Conservation (phyloP, 768 basidiomycete genomes). For the Cystobasidium ongulense region DNA sequence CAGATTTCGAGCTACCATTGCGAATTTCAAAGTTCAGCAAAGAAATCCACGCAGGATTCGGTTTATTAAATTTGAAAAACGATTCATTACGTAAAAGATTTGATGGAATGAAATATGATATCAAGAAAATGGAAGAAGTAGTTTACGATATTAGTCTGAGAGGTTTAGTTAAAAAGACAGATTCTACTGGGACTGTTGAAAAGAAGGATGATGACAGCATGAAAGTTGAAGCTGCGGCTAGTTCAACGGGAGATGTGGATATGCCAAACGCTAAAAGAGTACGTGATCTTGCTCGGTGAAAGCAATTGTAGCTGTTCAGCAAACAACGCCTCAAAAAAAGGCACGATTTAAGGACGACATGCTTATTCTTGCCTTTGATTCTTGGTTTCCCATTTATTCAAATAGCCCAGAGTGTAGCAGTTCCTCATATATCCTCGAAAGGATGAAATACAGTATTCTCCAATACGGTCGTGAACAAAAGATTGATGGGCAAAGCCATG, state of each 20-base stretch:
- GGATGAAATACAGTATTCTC: too few species aligned
- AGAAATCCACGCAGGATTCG: conserved; percentile 47
- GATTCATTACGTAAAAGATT: conserved; percentile 46
- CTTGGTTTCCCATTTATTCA: too few species aligned
- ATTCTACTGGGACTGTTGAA: neutral
- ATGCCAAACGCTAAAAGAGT: neutral
- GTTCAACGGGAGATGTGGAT: neutral
- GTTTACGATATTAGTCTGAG: conserved; percentile 9
- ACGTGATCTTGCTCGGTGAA: neutral
- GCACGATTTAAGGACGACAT: too few species aligned
- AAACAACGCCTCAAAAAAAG: too few species aligned
- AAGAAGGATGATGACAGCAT: neutral
- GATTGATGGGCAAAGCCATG: too few species aligned
- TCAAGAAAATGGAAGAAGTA: conserved; percentile 47
- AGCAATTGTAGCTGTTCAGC: neutral
- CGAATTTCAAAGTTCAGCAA: conserved; percentile 48
- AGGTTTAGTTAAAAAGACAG: neutral
- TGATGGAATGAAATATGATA: conserved; percentile 43
- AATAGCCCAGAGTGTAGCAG: neutral
- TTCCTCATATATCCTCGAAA: neutral
- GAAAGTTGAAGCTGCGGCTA: neutral
- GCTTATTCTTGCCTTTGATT: too few species aligned
- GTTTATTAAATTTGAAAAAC: conserved; percentile 48
- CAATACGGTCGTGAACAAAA: too few species aligned
- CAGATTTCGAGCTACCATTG: conserved; percentile 46